Base-by-base conservation (phyloP, 805 yeast species). In the Starmera pachycereana region DNA sequence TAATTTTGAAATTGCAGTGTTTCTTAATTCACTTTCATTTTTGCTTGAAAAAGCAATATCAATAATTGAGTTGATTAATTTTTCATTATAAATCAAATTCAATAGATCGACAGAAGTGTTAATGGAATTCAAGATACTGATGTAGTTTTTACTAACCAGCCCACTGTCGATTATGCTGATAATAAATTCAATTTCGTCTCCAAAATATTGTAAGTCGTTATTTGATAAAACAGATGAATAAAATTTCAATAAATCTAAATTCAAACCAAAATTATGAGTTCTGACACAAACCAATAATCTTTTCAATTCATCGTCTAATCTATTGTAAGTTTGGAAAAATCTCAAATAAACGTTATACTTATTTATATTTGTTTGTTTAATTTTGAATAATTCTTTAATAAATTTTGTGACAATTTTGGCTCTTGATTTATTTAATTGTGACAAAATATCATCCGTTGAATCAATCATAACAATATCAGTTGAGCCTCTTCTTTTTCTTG, bases 391-490 rank as follows among this genome's bases (percentile, higher is more conserved):
- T 38, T 45, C 62, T 38, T 40, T 61, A 27, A 50, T 46, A 36
- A 53, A 51, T 18, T 47, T 50, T 8, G 29, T 33, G 8, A 54
- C 56, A 16, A 53, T 48, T 4, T 41, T 37, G 5, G 41, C 39
- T 40, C 53, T 52, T 27, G 40, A 45, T 11, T 41, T 47, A 14
- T 42, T 44, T 37, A 57, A 42, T 27, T 43, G 38, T 4, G 47
- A 43, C 10, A 53, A 30, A 12, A 58, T 53, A 33, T 50, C 56
- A 25, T 51, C 57, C 8, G 51, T 39, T 8, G 43, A 53, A 36
- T 61, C 57, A 7, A 49, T 48, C 59, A 69, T 65, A 25, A 69
- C 62, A 11, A 64, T 63, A 48, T 67, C 72, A 9, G 14, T 13
- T 4, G 74, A 66, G 32, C 50, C 53, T 38, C 53, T 46, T 48